phyloP scores from a whole-genome alignment of 1,284 basidiomycete genomes.

The Cryptococcus sp. region DNA sequence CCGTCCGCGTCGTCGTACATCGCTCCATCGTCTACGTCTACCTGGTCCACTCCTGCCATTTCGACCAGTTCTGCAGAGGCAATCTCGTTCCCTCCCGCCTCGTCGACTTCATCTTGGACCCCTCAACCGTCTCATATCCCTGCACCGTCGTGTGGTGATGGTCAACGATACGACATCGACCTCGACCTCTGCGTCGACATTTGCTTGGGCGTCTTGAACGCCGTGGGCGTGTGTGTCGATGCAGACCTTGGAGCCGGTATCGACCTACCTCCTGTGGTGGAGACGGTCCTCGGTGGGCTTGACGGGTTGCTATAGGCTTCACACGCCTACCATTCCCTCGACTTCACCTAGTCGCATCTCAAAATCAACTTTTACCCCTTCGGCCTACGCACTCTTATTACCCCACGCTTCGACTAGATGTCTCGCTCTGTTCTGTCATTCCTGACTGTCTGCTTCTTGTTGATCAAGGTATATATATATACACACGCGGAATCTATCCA shows the following conservation, averaged over 20 bases:
- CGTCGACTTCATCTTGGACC: not conserved
- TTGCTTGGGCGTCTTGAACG: not conserved
- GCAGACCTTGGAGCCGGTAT: not conserved
- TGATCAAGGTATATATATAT: too few species aligned
- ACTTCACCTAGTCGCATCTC: too few species aligned
- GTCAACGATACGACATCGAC: constrained; percentile 3
- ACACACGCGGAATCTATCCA: too few species aligned
- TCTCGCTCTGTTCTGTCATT: too few species aligned
- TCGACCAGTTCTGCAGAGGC: not conserved
- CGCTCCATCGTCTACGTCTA: not conserved
- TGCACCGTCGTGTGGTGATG: not conserved
- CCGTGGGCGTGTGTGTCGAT: not conserved
- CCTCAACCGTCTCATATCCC: too few species aligned
- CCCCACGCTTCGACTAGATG: too few species aligned
- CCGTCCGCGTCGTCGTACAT: not conserved
- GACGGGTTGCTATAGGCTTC: too few species aligned
- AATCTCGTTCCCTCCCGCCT: not conserved
- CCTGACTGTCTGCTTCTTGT: too few species aligned
- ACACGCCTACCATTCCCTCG: too few species aligned
- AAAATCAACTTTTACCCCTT: too few species aligned
- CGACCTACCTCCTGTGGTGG: not conserved
- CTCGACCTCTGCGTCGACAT: constrained; percentile 1
- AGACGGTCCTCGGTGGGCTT: too few species aligned
- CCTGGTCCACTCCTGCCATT: constrained; percentile 1
- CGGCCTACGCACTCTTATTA: too few species aligned